phyloP scores from a whole-genome alignment of 768 basidiomycete species.

The Pleurotus giganteus region DNA sequence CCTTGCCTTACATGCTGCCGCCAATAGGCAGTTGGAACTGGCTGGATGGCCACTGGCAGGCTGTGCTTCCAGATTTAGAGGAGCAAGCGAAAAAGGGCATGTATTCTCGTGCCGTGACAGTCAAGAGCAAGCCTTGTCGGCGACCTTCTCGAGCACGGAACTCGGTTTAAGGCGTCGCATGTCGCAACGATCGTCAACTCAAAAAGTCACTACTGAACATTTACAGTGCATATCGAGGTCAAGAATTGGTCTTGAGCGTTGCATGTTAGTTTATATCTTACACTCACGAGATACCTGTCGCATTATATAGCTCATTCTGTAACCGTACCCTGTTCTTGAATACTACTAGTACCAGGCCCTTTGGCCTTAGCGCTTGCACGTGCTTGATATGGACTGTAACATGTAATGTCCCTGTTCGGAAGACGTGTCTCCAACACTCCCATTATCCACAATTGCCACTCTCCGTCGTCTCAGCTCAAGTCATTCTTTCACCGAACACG shows the following conservation, averaged over 20 bases:
- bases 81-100: constrained; percentile 45
- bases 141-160: constrained; percentile 6
- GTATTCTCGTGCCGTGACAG: constrained; percentile 31
- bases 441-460: constrained; percentile 14
- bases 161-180: background rate
- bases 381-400: background rate
- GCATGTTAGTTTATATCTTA: constrained; percentile 4
- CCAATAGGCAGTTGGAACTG: constrained; percentile 43
- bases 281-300: background rate
- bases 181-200: background rate
- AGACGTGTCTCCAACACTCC: constrained; percentile 1
- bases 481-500: constrained; percentile 4
- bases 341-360: background rate
- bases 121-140: constrained; percentile 15
- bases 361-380: background rate
- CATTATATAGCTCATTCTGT: constrained; percentile 2
- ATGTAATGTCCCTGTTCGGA: background rate
- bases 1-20: constrained; percentile 21
- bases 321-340: background rate
- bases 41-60: constrained; percentile 53
- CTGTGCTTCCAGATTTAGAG: constrained; percentile 40
- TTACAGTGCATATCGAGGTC: background rate
- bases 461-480: constrained; percentile 11
- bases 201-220: background rate
- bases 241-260: background rate